phyloP scores from a whole-genome alignment of 2,329 filamentous ascomycete species.

The Penicillium sp. region DNA sequence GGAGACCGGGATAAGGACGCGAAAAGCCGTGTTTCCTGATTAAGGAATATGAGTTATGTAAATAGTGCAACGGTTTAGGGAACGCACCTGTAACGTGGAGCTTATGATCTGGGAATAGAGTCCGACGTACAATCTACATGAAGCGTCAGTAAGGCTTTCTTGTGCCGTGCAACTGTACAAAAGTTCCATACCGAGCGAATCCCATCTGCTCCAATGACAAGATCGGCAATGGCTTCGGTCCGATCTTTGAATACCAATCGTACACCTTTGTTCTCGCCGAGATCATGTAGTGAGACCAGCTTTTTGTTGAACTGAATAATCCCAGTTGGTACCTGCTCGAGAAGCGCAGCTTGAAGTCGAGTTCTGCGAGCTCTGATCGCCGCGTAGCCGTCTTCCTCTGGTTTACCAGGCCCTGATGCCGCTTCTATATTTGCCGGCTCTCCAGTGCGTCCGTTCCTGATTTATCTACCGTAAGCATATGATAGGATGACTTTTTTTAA shows the following conservation, averaged over 20 bases:
- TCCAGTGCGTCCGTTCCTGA: slow-evolving; percentile 1
- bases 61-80: too few relatives aligned
- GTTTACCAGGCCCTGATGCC: neutral
- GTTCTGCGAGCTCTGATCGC: slow-evolving; percentile 12
- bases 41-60: too few relatives aligned
- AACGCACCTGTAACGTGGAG: neutral
- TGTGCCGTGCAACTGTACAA: too few relatives aligned
- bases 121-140: slow-evolving; percentile 5
- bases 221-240: neutral
- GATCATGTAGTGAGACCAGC: neutral
- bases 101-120: slow-evolving; percentile 4
- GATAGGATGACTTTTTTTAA: too few relatives aligned
- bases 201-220: slow-evolving; percentile 12
- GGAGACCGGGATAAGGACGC: slow-evolving; percentile 7
- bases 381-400: neutral
- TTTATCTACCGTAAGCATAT: too few relatives aligned
- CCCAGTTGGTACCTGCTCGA: neutral
- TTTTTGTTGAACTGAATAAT: slow-evolving; percentile 8
- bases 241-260: neutral
- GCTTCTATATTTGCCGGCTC: neutral
- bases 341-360: slow-evolving; percentile 9
- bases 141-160: too few relatives aligned
- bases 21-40: slow-evolving; percentile 6
- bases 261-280: neutral
- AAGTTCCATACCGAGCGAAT: slow-evolving; percentile 3